A percentile compares a stretch with the other conserved stretches of the same genome.
Evolutionary conservation across 1,284 basidiomycete species (phyloP).

Genomic region (Coniferiporia weirii): DNA sequence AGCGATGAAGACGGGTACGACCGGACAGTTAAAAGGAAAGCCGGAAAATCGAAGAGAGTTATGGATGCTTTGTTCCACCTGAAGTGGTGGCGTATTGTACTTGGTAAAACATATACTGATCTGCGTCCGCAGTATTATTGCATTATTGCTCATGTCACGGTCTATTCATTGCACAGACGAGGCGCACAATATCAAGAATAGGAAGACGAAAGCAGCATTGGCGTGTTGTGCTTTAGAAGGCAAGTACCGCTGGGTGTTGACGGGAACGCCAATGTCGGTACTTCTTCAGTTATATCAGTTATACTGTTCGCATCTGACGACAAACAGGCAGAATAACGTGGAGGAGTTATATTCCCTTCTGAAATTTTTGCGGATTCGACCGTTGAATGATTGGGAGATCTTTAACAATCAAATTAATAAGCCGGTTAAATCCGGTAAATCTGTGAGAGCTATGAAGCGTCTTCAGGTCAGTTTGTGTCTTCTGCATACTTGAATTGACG

Average conservation of each 20-base stretch:
- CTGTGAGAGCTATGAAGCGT: slow-evolving; percentile 76
- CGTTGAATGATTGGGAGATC: slow-evolving; percentile 73
- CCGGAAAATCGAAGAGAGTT: slow-evolving; percentile 34
- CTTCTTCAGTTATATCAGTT: not conserved
- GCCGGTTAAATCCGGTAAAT: slow-evolving; percentile 70
- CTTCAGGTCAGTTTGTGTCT: slow-evolving; percentile 53
- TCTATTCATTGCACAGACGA: slow-evolving; percentile 56
- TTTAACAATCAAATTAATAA: slow-evolving; percentile 80
- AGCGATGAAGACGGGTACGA: slow-evolving; percentile 36
- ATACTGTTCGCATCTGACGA: not conserved
- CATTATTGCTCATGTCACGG: not conserved
- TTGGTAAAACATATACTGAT: slow-evolving; percentile 46
- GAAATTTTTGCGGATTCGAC: slow-evolving; percentile 82
- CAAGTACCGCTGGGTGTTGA: slow-evolving; percentile 87
- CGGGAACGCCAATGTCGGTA: slow-evolving; percentile 82
- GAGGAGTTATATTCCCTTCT: slow-evolving; percentile 88
- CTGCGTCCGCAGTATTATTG: not conserved
- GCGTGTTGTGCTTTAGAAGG: slow-evolving; percentile 77
- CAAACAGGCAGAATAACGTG: slow-evolving; percentile 73
- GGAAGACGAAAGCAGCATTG: slow-evolving; percentile 74
- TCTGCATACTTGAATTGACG: not conserved
- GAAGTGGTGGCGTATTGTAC: slow-evolving; percentile 82
- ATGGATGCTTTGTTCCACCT: slow-evolving; percentile 73
- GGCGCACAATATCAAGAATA: slow-evolving; percentile 97
- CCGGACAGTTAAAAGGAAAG: slow-evolving; percentile 33